Conservation (phyloP, 2,329 filamentous ascomycete genomes). For the Venturiaceae sp. region DNA sequence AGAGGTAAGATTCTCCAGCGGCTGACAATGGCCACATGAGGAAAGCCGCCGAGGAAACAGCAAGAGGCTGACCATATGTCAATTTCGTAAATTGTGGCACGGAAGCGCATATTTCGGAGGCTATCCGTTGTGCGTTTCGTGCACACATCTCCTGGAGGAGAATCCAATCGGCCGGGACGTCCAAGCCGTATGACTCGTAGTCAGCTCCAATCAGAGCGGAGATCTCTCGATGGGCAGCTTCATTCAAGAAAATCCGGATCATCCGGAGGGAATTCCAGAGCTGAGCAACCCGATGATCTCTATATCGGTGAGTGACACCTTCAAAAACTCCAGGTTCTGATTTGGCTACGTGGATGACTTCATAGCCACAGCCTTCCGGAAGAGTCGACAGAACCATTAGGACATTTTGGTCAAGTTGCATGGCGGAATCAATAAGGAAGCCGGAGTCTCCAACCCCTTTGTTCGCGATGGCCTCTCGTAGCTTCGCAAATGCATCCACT, state of each 20-base stretch:
- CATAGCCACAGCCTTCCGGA: background rate
- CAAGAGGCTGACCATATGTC: background rate
- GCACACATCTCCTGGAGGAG: background rate
- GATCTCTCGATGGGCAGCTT: conserved; percentile 10
- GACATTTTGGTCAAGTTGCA: background rate
- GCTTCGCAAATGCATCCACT: background rate
- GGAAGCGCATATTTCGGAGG: background rate
- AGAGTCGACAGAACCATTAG: background rate
- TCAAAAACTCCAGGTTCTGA: background rate
- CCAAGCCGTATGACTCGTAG: background rate
- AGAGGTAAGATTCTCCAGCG: background rate
- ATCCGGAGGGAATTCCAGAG: conserved; percentile 16
- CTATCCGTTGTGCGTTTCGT: background rate
- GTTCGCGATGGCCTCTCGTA: background rate
- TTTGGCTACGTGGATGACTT: background rate
- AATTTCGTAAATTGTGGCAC: background rate
- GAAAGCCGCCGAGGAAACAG: background rate
- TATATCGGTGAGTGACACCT: conserved; percentile 4
- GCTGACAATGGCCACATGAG: background rate
- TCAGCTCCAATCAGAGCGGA: conserved; percentile 7
- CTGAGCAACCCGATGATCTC: conserved; percentile 9
- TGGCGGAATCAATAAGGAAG: background rate
- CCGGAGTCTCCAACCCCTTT: background rate
- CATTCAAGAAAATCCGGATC: conserved; percentile 13
- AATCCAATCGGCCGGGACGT: background rate